Percentiles rank a stretch among this genome's conserved stretches.
Evolutionary conservation across 2,329 filamentous ascomycete genomes (phyloP).

Genomic region (Cytospora piceicola): DNA sequence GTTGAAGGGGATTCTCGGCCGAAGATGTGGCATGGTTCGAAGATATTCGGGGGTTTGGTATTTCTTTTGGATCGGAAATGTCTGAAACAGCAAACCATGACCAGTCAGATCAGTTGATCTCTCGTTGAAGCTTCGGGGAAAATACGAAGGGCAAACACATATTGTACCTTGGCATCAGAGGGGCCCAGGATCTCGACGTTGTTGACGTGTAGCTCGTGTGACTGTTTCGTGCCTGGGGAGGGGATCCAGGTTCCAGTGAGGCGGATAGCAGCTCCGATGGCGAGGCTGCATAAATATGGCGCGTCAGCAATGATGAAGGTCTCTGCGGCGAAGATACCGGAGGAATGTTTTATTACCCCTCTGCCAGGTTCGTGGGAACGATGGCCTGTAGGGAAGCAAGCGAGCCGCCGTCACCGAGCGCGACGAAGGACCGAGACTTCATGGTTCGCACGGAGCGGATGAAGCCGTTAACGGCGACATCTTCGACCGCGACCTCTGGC

Average conservation of each 20-base stretch:
- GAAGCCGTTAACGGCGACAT: constrained; percentile 73
- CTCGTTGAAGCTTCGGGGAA: not conserved
- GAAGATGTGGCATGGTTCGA: constrained; percentile 84
- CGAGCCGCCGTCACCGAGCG: constrained; percentile 86
- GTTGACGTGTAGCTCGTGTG: constrained; percentile 78
- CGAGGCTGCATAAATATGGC: constrained; percentile 60
- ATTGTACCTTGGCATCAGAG: constrained; percentile 73
- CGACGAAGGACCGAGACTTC: constrained; percentile 81
- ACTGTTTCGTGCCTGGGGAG: constrained; percentile 70
- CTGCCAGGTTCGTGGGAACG: constrained; percentile 70
- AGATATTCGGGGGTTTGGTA: constrained; percentile 90
- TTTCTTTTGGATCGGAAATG: constrained; percentile 94
- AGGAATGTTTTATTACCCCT: constrained; percentile 62
- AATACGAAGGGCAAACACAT: not conserved
- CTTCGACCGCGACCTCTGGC: constrained; percentile 47
- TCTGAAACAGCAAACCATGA: constrained; percentile 52
- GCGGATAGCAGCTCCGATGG: constrained; percentile 79
- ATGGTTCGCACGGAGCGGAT: constrained; percentile 84
- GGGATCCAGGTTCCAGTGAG: constrained; percentile 77
- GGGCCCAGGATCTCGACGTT: constrained; percentile 72
- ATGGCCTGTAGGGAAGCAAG: constrained; percentile 79
- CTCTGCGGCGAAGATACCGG: constrained; percentile 34
- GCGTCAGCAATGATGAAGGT: constrained; percentile 37
- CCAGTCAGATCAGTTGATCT: constrained; percentile 27
- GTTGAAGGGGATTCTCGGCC: constrained; percentile 79